These are phyloP conservation scores for Kandelia obovata DNA, from an alignment of 345 rosid genomes.

Conservation along the genomic window DNA sequence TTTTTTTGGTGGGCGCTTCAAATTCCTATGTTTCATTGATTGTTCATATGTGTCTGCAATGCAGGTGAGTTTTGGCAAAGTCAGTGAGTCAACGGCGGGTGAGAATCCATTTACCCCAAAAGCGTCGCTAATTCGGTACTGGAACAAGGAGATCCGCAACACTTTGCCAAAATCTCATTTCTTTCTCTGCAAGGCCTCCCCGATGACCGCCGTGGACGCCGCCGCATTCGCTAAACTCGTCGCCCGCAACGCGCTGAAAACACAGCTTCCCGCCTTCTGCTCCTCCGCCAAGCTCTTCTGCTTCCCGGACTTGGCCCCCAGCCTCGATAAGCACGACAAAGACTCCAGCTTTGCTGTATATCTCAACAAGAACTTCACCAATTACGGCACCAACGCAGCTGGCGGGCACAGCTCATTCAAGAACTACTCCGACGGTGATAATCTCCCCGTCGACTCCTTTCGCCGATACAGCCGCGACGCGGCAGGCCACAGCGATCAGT, in stretches of 20 bases:
- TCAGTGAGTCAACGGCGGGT: conserved; percentile 7
- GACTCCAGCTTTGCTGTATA: conserved; percentile 58
- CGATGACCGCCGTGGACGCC: conserved; percentile 58
- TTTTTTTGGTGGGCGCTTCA: background rate
- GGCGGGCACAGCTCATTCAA: conserved; percentile 52
- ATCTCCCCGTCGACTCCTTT: conserved; percentile 44
- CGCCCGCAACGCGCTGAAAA: conserved; percentile 45
- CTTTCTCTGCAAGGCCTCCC: conserved; percentile 76
- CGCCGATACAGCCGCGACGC: conserved; percentile 55
- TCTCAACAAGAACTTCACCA: conserved; percentile 64
- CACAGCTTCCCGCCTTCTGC: conserved; percentile 66
- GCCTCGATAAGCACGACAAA: conserved; percentile 8
- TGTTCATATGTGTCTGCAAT: conserved; percentile 11
- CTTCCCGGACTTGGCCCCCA: conserved; percentile 40
- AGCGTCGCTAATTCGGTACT: conserved; percentile 72
- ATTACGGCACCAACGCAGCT: conserved; percentile 45
- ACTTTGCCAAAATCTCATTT: conserved; percentile 45
- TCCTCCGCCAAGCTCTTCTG: conserved; percentile 80
- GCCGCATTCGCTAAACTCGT: conserved; percentile 72
- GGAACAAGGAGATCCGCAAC: conserved; percentile 69
- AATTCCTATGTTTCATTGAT: background rate
- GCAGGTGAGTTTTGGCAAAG: conserved; percentile 17
- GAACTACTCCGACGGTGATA: conserved; percentile 38
- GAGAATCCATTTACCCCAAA: conserved; percentile 74
- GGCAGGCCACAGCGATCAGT: conserved; percentile 38